A percentile compares a stretch with the other conserved stretches of the same genome.
Conservation (phyloP, 2,329 filamentous ascomycete species). For the Epicoccum sorghinum region DNA sequence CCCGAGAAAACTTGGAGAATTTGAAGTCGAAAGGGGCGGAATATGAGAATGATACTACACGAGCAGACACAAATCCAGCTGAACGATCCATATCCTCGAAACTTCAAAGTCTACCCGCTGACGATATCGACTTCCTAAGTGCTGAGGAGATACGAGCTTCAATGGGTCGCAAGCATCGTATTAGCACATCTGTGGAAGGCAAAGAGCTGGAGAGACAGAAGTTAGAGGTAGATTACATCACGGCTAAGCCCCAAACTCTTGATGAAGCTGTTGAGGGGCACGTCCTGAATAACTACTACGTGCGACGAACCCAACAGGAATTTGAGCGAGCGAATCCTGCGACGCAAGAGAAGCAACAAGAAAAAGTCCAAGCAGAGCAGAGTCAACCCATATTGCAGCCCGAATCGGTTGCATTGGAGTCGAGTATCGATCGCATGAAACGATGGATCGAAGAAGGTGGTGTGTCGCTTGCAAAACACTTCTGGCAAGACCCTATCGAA, state of each 20-base stretch:
- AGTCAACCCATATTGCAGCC: not conserved
- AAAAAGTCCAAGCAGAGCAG: not conserved
- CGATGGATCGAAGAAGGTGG: slow-evolving; percentile 38
- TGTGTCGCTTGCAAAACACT: slow-evolving; percentile 32
- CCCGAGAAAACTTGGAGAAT: not conserved
- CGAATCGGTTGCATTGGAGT: slow-evolving; percentile 22
- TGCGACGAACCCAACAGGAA: slow-evolving; percentile 35
- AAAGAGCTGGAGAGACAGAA: slow-evolving; percentile 24
- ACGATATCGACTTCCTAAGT: slow-evolving; percentile 52
- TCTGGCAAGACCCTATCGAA: slow-evolving; percentile 42
- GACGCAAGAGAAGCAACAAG: not conserved
- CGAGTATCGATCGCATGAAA: slow-evolving; percentile 37
- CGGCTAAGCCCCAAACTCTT: slow-evolving; percentile 20
- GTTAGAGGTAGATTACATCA: slow-evolving; percentile 37
- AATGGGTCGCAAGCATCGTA: slow-evolving; percentile 42
- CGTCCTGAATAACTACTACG: slow-evolving; percentile 36
- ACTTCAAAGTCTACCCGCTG: slow-evolving; percentile 42
- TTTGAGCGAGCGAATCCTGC: slow-evolving; percentile 18
- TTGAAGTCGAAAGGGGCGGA: not conserved
- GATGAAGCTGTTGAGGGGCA: slow-evolving; percentile 33
- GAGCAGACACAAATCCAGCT: not conserved
- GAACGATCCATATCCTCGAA: slow-evolving; percentile 31
- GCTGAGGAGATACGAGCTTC: slow-evolving; percentile 51
- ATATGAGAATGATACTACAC: not conserved
- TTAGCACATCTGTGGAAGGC: slow-evolving; percentile 18